Conservation (phyloP, 1,284 basidiomycete genomes). For the Apiotrichum gamsii region DNA sequence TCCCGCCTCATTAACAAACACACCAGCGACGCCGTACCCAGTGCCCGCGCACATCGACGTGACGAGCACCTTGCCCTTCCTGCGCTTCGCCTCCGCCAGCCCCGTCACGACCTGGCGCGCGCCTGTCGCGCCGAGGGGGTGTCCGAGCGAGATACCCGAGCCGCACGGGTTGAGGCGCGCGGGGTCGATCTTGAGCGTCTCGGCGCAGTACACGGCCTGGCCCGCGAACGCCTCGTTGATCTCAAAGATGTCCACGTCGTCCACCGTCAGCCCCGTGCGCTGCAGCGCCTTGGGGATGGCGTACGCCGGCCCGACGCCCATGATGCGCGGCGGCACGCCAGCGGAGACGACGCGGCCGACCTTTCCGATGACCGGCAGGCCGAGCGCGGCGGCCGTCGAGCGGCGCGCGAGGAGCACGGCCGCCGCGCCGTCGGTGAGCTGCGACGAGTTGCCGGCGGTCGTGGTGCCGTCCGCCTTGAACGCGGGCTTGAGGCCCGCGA, state of each 20-base stretch:
- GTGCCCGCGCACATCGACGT: conserved; percentile 90
- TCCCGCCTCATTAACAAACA: conserved; percentile 14
- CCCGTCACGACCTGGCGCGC: conserved; percentile 77
- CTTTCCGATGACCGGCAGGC: conserved; percentile 83
- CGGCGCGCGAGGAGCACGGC: conserved; percentile 81
- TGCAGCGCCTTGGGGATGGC: conserved; percentile 70
- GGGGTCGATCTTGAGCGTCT: conserved; percentile 63
- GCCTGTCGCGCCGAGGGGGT: conserved; percentile 59
- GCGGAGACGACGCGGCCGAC: conserved; percentile 69
- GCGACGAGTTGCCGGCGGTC: conserved; percentile 61
- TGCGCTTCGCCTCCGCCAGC: conserved; percentile 65
- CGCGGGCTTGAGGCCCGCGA: conserved; percentile 79
- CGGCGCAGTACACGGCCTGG: conserved; percentile 70
- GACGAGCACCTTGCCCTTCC: conserved; percentile 71
- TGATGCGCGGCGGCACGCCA: conserved; percentile 72
- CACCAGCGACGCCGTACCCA: conserved; percentile 46
- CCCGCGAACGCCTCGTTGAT: conserved; percentile 81
- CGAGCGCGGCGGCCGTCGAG: conserved; percentile 71
- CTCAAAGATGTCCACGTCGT: conserved; percentile 82
- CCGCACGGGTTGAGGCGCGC: conserved; percentile 81
- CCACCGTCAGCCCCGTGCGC: conserved; percentile 58
- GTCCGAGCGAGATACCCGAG: conserved; percentile 59
- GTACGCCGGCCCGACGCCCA: conserved; percentile 82
- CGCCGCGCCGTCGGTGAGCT: conserved; percentile 91
- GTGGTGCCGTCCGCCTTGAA: conserved; percentile 66